Evolutionary conservation across 2,329 filamentous ascomycete species (phyloP).

Genomic region (Ilyonectria mors-panacis): DNA sequence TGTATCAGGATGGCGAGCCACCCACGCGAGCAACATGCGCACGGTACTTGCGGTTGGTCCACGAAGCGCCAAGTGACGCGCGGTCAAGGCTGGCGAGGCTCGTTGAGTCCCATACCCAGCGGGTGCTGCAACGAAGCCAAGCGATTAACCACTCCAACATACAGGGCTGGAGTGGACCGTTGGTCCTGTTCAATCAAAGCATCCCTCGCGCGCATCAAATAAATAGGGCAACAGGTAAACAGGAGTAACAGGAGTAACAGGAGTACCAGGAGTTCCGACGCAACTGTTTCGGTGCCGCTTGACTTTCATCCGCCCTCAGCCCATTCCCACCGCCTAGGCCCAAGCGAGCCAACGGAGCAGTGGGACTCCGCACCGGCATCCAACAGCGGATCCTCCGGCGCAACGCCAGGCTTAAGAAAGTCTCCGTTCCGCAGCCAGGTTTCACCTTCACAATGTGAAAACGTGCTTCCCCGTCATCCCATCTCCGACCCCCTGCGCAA

Average conservation of each 20-base stretch:
- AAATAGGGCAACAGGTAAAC: background rate
- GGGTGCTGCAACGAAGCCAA: background rate
- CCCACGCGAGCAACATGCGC: background rate
- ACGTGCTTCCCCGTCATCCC: slow-evolving; percentile 16
- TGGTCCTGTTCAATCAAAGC: slow-evolving; percentile 13
- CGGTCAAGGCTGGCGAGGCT: background rate
- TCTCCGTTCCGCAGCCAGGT: slow-evolving; percentile 4
- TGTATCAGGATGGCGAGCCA: slow-evolving; percentile 1
- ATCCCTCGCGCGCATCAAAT: slow-evolving; percentile 21
- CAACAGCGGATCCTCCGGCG: slow-evolving; percentile 4
- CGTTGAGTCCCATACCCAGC: background rate
- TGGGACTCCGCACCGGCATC: slow-evolving; percentile 3
- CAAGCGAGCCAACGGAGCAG: slow-evolving; percentile 15
- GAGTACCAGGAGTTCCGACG: slow-evolving; percentile 7
- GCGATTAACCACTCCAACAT: slow-evolving; percentile 8
- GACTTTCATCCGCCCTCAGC: slow-evolving; percentile 16
- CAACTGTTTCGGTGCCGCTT: slow-evolving; percentile 21
- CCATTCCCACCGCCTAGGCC: slow-evolving; percentile 18
- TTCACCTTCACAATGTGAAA: background rate
- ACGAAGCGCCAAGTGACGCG: background rate
- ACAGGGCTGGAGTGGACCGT: slow-evolving; percentile 1
- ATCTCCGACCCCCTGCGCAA: slow-evolving; percentile 8
- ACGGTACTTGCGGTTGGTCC: background rate
- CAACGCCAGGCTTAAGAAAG: background rate
- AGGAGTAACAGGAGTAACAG: background rate